Evolutionary conservation across 1,284 basidiomycete species (phyloP), one percentile per base, ranked within the genome.

Genomic region (Agaricales sp.): DNA sequence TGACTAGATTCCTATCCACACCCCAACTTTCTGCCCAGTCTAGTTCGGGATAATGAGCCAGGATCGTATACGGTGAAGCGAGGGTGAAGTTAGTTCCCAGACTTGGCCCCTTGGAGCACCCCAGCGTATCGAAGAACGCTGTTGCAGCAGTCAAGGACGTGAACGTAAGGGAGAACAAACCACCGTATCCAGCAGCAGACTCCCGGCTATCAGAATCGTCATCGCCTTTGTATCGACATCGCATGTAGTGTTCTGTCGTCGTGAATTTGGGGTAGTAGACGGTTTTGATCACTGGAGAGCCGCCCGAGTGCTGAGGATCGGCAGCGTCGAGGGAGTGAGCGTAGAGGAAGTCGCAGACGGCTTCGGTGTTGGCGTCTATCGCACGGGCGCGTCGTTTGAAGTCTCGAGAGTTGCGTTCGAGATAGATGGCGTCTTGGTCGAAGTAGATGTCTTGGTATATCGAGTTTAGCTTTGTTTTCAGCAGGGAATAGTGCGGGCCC

Each of bases 321-420:
- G 64, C 63, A 13, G 61, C 68, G 16, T 66, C 65, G 26, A 75
- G 52, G 2, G 84, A 85, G 45, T 73, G 77, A 3, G 75, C 69
- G 51, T 71, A 75, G n/a, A 99, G 72, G 61, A 85, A 80, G 50
- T 86, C 82, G 59, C 91, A 94, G 45, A 96, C 70, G 22, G 78
- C 78, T 61, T 88, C 82, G 2, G 95, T 76, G 63, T 96, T 98
- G 47, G 67, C 63, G 64, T 99, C 91, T 64, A 97, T 92, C 50
- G 73, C 64, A 51, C 73, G 73, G 55, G 94, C 78, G 49, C 95
- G 87, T 6, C 70, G 69, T 47, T 77, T 71, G 70, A 97, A 97
- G 67, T 97, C 85, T 47, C 95, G 89, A 18, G 92, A 96, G 67
- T 99, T 99, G 57, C 95, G 87, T 64, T 99, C 95, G 85, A 99